Percentiles rank a stretch among this genome's conserved stretches.
Evolutionary conservation across 345 rosid genomes (phyloP).

Genomic region (Camelina neglecta): DNA sequence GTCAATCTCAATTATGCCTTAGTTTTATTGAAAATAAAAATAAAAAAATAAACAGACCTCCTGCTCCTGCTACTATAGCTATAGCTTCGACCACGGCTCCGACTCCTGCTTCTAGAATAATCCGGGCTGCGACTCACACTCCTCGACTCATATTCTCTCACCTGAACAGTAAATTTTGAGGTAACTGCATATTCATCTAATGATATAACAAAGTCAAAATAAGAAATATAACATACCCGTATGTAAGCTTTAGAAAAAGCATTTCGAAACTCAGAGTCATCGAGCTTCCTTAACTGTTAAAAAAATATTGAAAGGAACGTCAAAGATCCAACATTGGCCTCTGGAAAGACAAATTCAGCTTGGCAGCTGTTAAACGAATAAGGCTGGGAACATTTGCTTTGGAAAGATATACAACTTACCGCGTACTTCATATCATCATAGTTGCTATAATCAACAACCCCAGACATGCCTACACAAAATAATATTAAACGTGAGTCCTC

Average conservation of each 20-base stretch:
- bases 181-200: background rate
- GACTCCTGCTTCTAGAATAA: constrained; percentile 52
- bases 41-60: constrained; percentile 49
- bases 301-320: constrained; percentile 25
- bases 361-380: background rate
- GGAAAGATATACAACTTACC: constrained; percentile 55
- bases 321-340: constrained; percentile 11
- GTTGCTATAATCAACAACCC: constrained; percentile 86
- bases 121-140: constrained; percentile 67
- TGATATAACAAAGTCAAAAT: background rate
- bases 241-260: constrained; percentile 82
- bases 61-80: constrained; percentile 62
- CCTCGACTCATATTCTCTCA: constrained; percentile 78
- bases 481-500: background rate
- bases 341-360: background rate
- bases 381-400: background rate
- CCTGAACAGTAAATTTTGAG: constrained; percentile 48
- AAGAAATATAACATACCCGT: constrained; percentile 59
- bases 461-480: constrained; percentile 69
- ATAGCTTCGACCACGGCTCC: constrained; percentile 50
- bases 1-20: background rate
- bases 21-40: background rate
- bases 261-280: constrained; percentile 86
- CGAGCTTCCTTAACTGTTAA: constrained; percentile 79
- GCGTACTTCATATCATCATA: constrained; percentile 97